Evolutionary conservation across 139 green algal species (phyloP).

Genomic region (Coccomyxa sp.): DNA sequence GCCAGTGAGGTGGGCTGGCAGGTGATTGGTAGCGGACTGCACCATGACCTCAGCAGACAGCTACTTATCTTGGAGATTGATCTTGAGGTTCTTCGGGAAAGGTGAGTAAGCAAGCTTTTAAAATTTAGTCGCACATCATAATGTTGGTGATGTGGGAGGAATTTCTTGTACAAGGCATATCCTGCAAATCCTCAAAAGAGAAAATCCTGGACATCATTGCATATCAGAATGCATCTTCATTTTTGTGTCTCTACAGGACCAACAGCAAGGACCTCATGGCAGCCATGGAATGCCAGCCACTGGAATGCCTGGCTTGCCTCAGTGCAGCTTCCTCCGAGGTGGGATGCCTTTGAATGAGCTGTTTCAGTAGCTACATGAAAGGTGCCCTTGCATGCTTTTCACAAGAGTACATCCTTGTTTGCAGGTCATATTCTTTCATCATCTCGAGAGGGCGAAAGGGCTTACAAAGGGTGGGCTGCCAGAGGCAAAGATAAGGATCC

Average conservation of each 20-base stretch:
- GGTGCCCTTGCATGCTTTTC: not conserved
- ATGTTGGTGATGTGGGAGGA: not conserved
- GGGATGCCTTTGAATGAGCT: not conserved
- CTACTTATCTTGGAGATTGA: not conserved
- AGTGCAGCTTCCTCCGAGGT: constrained; percentile 49
- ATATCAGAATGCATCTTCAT: too few relatives aligned
- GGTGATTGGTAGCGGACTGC: constrained; percentile 6
- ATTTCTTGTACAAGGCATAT: constrained; percentile 2
- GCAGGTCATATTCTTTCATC: too few relatives aligned
- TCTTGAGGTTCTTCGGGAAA: too few relatives aligned
- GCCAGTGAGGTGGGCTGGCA: constrained; percentile 9
- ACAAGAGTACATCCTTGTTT: not conserved
- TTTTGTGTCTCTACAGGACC: constrained; percentile 24
- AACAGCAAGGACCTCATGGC: constrained; percentile 39
- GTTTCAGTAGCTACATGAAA: not conserved
- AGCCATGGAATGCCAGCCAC: constrained; percentile 47
- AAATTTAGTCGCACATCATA: too few relatives aligned
- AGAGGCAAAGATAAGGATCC: constrained; percentile 27
- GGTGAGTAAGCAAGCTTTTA: too few relatives aligned
- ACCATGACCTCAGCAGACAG: not conserved
- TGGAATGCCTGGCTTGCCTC: constrained; percentile 56
- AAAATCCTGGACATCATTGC: constrained; percentile 15
- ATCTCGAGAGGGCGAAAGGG: not conserved
- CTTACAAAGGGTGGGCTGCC: not conserved
- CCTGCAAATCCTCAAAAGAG: not conserved